Conservation (phyloP, 768 basidiomycete genomes). For the Pleurotus cornucopiae region DNA sequence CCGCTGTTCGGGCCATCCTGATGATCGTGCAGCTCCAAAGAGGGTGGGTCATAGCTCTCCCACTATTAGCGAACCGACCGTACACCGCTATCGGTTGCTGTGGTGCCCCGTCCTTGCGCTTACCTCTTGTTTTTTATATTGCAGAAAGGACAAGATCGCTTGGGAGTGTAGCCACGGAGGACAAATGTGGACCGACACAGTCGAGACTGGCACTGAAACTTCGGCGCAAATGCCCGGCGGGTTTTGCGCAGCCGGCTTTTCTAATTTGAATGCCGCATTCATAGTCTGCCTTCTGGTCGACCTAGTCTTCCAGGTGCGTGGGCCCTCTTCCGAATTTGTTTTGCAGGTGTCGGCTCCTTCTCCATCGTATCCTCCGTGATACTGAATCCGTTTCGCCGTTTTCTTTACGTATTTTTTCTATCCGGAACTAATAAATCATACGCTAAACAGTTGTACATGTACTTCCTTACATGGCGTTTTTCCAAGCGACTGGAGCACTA, state of each 20-base stretch:
- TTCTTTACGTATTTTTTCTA: conserved; percentile 9
- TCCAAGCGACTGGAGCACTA: conserved; percentile 68
- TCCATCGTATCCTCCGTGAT: conserved; percentile 4
- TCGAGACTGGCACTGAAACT: conserved; percentile 34
- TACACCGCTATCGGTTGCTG: conserved; percentile 6
- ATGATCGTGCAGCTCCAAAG: conserved; percentile 74
- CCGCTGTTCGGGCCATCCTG: conserved; percentile 58
- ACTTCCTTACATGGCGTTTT: conserved; percentile 73
- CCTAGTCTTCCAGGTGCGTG: conserved; percentile 60
- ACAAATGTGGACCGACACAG: conserved; percentile 50
- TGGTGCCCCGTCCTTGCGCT: not conserved
- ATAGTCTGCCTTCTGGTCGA: conserved; percentile 60
- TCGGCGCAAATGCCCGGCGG: conserved; percentile 44
- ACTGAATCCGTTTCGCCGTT: not conserved
- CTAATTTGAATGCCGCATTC: conserved; percentile 59
- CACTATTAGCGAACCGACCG: conserved; percentile 8
- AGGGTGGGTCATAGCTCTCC: conserved; percentile 42
- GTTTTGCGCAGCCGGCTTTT: conserved; percentile 59
- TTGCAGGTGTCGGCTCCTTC: conserved; percentile 11
- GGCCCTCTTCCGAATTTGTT: not conserved
- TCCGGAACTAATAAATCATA: conserved; percentile 12
- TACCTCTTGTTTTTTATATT: conserved; percentile 8
- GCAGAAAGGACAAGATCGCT: conserved; percentile 60
- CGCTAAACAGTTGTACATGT: conserved; percentile 63
- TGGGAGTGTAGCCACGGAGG: conserved; percentile 77